Conservation (phyloP, 106 monocot genomes). For the Apostasia ramifera region DNA sequence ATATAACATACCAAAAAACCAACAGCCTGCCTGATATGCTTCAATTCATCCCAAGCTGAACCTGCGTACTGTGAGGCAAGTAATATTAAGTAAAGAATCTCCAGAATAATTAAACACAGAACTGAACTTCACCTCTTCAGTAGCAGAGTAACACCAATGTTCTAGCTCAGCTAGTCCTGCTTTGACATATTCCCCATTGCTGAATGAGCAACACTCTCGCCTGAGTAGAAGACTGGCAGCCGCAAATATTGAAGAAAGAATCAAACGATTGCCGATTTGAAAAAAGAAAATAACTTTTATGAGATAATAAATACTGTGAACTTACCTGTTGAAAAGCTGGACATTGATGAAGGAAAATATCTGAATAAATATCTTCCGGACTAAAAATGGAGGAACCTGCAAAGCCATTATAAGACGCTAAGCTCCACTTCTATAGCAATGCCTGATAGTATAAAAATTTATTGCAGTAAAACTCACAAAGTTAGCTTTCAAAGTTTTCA, state of each 20-base stretch:
- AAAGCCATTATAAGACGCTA: constrained; percentile 5
- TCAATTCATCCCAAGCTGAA: constrained; percentile 61
- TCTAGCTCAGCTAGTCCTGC: constrained; percentile 72
- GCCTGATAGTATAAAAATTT: not conserved
- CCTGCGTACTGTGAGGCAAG: constrained; percentile 42
- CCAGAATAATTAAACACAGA: not conserved
- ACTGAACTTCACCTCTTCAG: constrained; percentile 48
- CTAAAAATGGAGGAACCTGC: constrained; percentile 80
- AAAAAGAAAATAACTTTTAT: not conserved
- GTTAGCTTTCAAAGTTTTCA: constrained; percentile 66
- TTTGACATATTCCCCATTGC: constrained; percentile 81
- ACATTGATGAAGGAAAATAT: constrained; percentile 74
- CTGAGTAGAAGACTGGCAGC: constrained; percentile 51
- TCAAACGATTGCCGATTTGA: not conserved
- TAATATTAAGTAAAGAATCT: not conserved
- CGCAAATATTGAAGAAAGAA: not conserved
- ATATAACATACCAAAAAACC: constrained; percentile 52
- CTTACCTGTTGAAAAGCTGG: constrained; percentile 83
- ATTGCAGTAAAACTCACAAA: constrained; percentile 38
- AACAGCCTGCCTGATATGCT: constrained; percentile 74
- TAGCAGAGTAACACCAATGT: constrained; percentile 66
- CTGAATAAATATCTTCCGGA: constrained; percentile 76
- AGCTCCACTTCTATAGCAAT: not conserved
- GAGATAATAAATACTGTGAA: not conserved
- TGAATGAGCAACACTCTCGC: constrained; percentile 80